These are phyloP conservation scores for Kondoa subrosea DNA, from an alignment of 768 basidiomycete genomes.

Conservation along the genomic window DNA sequence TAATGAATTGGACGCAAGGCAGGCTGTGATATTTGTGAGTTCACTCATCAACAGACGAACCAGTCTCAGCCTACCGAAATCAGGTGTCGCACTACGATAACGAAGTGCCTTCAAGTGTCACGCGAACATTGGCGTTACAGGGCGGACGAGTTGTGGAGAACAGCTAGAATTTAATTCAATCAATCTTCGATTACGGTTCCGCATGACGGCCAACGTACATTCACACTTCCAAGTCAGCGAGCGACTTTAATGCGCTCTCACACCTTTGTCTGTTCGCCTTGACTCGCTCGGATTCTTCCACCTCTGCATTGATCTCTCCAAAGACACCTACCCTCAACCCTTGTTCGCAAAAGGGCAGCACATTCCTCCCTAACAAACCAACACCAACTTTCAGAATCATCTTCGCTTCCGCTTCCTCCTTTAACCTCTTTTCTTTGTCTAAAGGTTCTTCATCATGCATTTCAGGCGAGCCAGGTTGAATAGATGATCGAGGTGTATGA, in stretches of 20 bases:
- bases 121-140: constrained; percentile 9
- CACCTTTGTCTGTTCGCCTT: background rate
- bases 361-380: background rate
- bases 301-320: background rate
- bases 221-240: background rate
- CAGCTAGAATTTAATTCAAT: background rate
- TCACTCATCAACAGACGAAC: constrained; percentile 34
- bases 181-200: too few species aligned
- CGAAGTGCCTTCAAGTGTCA: constrained; percentile 15
- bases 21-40: constrained; percentile 69
- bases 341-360: background rate
- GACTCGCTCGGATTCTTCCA: background rate
- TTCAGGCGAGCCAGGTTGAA: too few species aligned
- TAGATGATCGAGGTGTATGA: background rate
- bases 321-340: background rate
- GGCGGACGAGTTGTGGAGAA: constrained; percentile 9
- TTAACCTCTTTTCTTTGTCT: background rate
- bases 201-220: too few species aligned
- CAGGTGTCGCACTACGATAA: constrained; percentile 13
- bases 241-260: background rate
- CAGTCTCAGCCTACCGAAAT: too few species aligned
- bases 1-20: constrained; percentile 36
- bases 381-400: background rate
- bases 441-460: background rate
- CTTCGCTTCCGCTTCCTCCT: background rate